A percentile compares a stretch with the other conserved stretches of the same genome.
phyloP scores from a whole-genome alignment of 2,329 filamentous ascomycete genomes.

The Lachnellula willkommii region DNA sequence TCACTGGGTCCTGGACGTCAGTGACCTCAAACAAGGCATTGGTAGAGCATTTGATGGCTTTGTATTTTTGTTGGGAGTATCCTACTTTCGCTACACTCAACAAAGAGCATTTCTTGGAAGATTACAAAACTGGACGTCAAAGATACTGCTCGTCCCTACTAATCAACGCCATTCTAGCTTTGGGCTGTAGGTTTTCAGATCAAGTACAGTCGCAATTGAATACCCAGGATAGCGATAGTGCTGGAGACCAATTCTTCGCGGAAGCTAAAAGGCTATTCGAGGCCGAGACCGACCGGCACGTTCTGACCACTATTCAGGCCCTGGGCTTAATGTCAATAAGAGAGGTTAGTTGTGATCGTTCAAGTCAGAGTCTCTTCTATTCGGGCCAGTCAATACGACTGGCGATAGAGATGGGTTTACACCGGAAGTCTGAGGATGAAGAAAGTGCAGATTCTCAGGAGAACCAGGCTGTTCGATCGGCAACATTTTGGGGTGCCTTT shows the following conservation, averaged over 20 bases:
- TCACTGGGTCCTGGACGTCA: slow-evolving; percentile 61
- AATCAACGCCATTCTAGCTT: slow-evolving; percentile 32
- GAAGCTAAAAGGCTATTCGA: slow-evolving; percentile 63
- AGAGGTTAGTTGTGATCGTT: slow-evolving; percentile 66
- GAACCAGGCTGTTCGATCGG: slow-evolving; percentile 44
- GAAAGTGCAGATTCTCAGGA: slow-evolving; percentile 39
- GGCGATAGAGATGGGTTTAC: slow-evolving; percentile 46
- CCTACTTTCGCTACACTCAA: slow-evolving; percentile 69
- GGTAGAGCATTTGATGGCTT: slow-evolving; percentile 56
- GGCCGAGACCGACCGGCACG: slow-evolving; percentile 49
- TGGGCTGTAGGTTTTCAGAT: slow-evolving; percentile 66
- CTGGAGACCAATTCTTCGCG: slow-evolving; percentile 69
- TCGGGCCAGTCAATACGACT: slow-evolving; percentile 67
- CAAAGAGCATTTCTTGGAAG: slow-evolving; percentile 34
- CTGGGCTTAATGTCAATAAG: slow-evolving; percentile 71
- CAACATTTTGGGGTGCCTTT: slow-evolving; percentile 46
- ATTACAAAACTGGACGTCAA: slow-evolving; percentile 14
- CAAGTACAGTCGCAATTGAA: slow-evolving; percentile 56
- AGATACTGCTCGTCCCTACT: slow-evolving; percentile 38
- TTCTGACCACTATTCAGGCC: slow-evolving; percentile 67
- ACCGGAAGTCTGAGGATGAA: slow-evolving; percentile 23
- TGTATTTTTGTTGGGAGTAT: slow-evolving; percentile 74
- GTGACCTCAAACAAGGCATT: slow-evolving; percentile 54
- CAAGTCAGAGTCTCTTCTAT: slow-evolving; percentile 69
- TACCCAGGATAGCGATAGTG: slow-evolving; percentile 59